Evolutionary conservation across 371 early-diverging fungal species (phyloP), one percentile per base, ranked within the genome.

Genomic region (Apophysomyces sp.): DNA sequence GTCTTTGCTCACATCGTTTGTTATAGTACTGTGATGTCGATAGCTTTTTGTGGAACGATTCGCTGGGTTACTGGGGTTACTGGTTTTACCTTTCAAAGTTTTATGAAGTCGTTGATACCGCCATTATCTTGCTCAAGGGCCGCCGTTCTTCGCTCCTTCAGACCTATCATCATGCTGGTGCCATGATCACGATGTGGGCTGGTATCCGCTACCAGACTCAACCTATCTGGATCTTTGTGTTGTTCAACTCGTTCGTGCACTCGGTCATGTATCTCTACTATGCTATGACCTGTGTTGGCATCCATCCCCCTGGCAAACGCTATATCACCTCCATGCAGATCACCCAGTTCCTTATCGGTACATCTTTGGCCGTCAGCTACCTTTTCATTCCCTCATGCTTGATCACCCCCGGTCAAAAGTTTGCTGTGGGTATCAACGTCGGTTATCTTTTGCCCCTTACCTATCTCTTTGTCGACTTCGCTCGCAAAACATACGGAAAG

Each of bases 211-310:
- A 85, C 68, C 75, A 80, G 58, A 86, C 92, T 1, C 86, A 90
- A 18, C 90, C 91, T 27, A 89, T 90, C 71, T 92, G 92, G 84
- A 88, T 93, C 66, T 94, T 94, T 70, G 93, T 94, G 40, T 76
- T 92, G 41, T 87, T 91, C 76, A 95, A 94, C 80, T 93, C 93
- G 7, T 89, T 93, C 64, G 91, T 95, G 57, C 96, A 95, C 74
- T 87, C 94, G 60, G 73, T 94, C 81, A 95, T 95, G 95, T 95
- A 95, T 76, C 72, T 78, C 53, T 95, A 94, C 80, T 95, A 94
- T 58, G 87, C 91, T 27, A 74, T 87, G 56, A 92, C 93, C 13
- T 87, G 86, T 24, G 62, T 91, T 24, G 93, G 93, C 24, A 67
- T 91, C 37, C 85, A 83, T 62, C 93, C 92, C 29, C 93, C 92